phyloP scores from a whole-genome alignment of 2,329 filamentous ascomycete species.

The Raffaelea ambrosiae region DNA sequence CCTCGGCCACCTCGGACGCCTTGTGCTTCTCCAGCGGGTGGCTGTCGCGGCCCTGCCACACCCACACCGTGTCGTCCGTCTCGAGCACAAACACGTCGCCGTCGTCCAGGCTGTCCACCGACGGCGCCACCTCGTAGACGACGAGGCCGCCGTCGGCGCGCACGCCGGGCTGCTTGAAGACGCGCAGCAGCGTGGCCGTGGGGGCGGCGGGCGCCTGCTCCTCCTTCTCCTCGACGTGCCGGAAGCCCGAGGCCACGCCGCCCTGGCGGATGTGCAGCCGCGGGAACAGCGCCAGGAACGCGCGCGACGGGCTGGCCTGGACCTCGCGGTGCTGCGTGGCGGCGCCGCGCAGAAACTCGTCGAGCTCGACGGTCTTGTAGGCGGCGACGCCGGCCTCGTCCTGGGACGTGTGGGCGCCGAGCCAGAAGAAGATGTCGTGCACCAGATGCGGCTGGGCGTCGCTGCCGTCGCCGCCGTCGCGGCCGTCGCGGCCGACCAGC shows the following conservation, averaged over 20 bases:
- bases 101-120: conserved; percentile 54
- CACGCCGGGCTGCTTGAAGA: conserved; percentile 51
- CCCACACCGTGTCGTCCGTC: conserved; percentile 54
- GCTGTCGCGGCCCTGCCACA: conserved; percentile 59
- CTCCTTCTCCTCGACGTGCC: conserved; percentile 52
- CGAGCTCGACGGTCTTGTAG: conserved; percentile 63
- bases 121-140: conserved; percentile 56
- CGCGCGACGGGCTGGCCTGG: conserved; percentile 48
- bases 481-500: conserved; percentile 6
- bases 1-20: conserved; percentile 58
- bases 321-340: conserved; percentile 59
- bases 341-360: conserved; percentile 54
- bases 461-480: conserved; percentile 3
- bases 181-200: conserved; percentile 49
- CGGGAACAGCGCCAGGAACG: conserved; percentile 50
- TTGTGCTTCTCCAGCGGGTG: conserved; percentile 63
- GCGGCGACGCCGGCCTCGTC: conserved; percentile 62
- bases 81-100: conserved; percentile 59
- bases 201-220: conserved; percentile 21
- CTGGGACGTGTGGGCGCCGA: conserved; percentile 55
- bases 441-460: conserved; percentile 31
- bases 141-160: conserved; percentile 40
- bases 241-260: conserved; percentile 54
- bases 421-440: conserved; percentile 65
- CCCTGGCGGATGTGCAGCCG: conserved; percentile 51